Conservation (phyloP, 371 early-diverging fungal species). For the Actinomortierella ambigua region DNA sequence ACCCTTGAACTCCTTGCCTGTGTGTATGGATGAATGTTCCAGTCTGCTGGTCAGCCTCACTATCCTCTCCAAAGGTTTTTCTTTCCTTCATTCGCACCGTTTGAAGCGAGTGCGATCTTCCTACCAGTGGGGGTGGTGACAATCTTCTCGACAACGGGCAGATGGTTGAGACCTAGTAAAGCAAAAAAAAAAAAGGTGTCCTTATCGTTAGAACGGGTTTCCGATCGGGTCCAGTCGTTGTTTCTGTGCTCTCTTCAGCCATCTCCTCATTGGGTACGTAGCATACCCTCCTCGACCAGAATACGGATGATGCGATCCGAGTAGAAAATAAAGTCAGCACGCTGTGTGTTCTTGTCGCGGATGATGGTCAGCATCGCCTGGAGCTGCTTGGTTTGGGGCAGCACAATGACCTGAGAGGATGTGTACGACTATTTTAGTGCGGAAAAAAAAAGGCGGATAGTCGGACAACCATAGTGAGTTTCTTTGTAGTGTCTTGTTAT, state of each 20-base stretch:
- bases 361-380: constrained; percentile 88
- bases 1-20: constrained; percentile 68
- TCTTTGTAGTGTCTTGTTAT: too few species aligned
- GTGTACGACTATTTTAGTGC: constrained; percentile 20
- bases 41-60: neutral
- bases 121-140: constrained; percentile 82
- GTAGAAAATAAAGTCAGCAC: constrained; percentile 93
- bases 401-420: constrained; percentile 69
- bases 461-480: too few species aligned
- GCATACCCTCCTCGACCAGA: constrained; percentile 86
- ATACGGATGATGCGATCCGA: constrained; percentile 92
- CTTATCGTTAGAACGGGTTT: too few species aligned
- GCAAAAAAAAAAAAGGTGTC: neutral
- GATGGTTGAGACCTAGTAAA: constrained; percentile 78
- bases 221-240: neutral
- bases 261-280: neutral
- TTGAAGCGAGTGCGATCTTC: neutral
- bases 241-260: neutral
- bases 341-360: constrained; percentile 75
- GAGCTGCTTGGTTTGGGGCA: constrained; percentile 79
- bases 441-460: too few species aligned
- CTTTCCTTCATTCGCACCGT: neutral
- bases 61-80: constrained; percentile 2
- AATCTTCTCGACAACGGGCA: constrained; percentile 82
- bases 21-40: neutral